These are phyloP conservation scores for Dimargaris xerosporica DNA, from an alignment of 192 early-diverging fungal species.

Conservation along the genomic window DNA sequence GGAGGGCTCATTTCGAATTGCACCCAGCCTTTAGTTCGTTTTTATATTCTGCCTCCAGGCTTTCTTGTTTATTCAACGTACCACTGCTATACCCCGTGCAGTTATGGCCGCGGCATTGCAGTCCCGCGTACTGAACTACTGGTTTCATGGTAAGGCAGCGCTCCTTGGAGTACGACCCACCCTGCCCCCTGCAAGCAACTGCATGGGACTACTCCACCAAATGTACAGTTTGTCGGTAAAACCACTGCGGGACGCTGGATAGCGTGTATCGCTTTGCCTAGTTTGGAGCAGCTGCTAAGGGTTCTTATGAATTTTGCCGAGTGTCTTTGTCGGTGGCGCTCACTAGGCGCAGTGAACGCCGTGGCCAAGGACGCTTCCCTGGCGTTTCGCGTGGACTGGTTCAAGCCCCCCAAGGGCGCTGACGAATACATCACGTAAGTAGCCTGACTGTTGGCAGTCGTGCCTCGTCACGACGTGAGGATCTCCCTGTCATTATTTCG, in stretches of 20 bases:
- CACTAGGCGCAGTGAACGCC: not conserved
- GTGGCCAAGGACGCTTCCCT: not conserved
- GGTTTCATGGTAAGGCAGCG: not conserved
- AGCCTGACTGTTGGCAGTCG: too few species aligned
- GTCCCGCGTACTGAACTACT: not conserved
- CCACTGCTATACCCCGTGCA: too few species aligned
- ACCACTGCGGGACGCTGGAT: not conserved
- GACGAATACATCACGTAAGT: slow-evolving; percentile 20
- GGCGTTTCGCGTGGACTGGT: slow-evolving; percentile 31
- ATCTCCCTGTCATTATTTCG: too few species aligned
- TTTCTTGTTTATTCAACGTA: too few species aligned
- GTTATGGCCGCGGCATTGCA: not conserved
- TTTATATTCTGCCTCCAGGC: too few species aligned
- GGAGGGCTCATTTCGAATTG: too few species aligned
- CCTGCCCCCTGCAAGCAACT: not conserved
- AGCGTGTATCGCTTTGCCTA: not conserved
- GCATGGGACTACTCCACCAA: not conserved
- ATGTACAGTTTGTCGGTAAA: not conserved
- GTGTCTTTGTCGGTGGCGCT: not conserved
- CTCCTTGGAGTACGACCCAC: not conserved
- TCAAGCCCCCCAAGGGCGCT: slow-evolving; percentile 17
- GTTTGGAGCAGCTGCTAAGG: not conserved
- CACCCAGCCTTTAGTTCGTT: too few species aligned
- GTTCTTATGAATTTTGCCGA: not conserved
- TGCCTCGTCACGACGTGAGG: too few species aligned